phyloP scores from a whole-genome alignment of 2,329 filamentous ascomycete species.

The Xylariaceae sp. region DNA sequence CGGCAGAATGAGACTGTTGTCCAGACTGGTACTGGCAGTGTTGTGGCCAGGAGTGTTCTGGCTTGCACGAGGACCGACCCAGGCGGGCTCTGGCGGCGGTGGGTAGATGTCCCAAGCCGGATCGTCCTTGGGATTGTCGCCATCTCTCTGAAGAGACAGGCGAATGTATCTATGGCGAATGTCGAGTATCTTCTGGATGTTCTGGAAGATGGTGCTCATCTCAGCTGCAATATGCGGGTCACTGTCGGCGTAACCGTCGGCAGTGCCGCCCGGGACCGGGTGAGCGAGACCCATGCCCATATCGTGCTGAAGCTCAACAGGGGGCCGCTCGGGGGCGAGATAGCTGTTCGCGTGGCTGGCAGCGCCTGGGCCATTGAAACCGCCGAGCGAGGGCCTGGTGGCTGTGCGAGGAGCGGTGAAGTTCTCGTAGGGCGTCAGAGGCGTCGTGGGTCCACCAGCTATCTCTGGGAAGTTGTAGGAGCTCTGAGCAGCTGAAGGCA shows the following conservation, averaged over 20 bases:
- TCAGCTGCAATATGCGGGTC: constrained; percentile 79
- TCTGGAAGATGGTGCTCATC: constrained; percentile 76
- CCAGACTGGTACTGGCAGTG: constrained; percentile 36
- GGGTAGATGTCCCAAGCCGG: constrained; percentile 84
- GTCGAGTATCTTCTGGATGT: constrained; percentile 84
- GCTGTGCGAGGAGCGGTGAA: constrained; percentile 24
- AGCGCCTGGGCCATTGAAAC: constrained; percentile 8
- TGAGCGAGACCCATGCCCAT: constrained; percentile 41
- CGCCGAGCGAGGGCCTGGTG: constrained; percentile 23
- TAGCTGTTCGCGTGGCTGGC: constrained; percentile 9
- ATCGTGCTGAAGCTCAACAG: constrained; percentile 13
- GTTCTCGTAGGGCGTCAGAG: constrained; percentile 14
- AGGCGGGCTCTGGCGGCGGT: constrained; percentile 82
- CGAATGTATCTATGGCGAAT: constrained; percentile 82
- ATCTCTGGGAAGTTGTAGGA: constrained; percentile 26
- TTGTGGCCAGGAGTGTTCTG: constrained; percentile 27
- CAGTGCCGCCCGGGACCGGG: constrained; percentile 53
- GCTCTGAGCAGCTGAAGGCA: constrained; percentile 20
- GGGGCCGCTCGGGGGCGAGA: constrained; percentile 7
- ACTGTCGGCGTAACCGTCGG: constrained; percentile 60
- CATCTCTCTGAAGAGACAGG: constrained; percentile 71
- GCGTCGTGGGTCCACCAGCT: constrained; percentile 13
- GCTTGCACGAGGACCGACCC: constrained; percentile 51
- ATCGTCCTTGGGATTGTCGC: constrained; percentile 83
- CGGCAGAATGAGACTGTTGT: constrained; percentile 37